These are phyloP conservation scores for Aspergillus awamori DNA, from an alignment of 2,329 filamentous ascomycete species.

Conservation along the genomic window DNA sequence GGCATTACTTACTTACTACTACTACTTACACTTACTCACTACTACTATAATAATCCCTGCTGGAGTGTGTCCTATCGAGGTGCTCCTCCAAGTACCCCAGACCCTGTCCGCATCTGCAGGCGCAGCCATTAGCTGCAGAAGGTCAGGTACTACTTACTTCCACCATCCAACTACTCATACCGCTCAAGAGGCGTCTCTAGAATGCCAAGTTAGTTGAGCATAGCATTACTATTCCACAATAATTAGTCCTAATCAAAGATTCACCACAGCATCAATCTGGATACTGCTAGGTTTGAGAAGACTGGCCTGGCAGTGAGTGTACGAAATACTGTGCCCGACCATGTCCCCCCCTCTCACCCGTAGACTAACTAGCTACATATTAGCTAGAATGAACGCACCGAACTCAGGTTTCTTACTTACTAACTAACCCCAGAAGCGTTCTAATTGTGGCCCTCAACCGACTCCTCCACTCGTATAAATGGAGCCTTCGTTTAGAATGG, in stretches of 20 bases:
- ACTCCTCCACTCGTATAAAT: background rate
- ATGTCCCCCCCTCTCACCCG: no score
- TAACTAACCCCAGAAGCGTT: background rate
- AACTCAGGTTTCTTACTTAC: no score
- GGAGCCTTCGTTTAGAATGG: background rate
- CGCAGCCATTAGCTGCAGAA: constrained; percentile 20
- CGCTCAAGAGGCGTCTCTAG: background rate
- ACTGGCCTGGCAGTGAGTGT: no score
- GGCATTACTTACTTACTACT: background rate
- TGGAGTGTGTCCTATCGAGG: background rate
- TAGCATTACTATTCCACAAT: no score
- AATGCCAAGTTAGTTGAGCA: background rate
- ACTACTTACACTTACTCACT: no score
- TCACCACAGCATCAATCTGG: no score
- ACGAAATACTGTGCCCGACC: no score
- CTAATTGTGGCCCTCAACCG: background rate
- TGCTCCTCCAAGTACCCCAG: constrained; percentile 15
- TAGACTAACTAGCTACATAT: no score
- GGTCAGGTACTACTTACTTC: constrained; percentile 4
- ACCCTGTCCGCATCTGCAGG: constrained; percentile 24
- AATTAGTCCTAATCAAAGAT: no score
- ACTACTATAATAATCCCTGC: background rate
- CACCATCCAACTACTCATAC: background rate
- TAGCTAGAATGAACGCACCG: no score
- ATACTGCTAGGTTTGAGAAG: no score